Evolutionary conservation across 345 rosid species (phyloP), one percentile per base, ranked within the genome.

Genomic region (Clausena lansium): DNA sequence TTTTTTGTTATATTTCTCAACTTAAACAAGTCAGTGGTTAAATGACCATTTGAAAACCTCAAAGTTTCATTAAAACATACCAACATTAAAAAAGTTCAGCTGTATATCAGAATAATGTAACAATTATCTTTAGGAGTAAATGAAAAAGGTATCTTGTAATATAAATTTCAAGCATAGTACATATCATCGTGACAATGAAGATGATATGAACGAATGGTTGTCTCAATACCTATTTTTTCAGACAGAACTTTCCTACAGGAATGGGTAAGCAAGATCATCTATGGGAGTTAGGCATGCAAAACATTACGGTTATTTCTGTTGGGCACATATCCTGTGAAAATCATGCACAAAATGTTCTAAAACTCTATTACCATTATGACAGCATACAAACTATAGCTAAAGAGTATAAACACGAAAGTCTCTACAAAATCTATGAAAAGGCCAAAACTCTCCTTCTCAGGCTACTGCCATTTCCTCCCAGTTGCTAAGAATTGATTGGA

Each of bases 81-180:
- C 59, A 59, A 13, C 59, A 9, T 58, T 73, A 3, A 58, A 55
- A 74, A 74, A 9, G 59, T 62, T 74, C 41, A 74, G 10, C 15
- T 45, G 3, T 13, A 20, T 19, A 58, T 25, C 24, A 11, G n/a
- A 74, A 74, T 25, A 39, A 62, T 22, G 45, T 30, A 47, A 63
- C 45, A 27, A 27, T 33, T 50, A 19, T 14, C 28, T 14, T 22
- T 60, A 59, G 65, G 66, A 57, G 36, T 60, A 38, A 73, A 17
- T 73, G 4, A 36, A 58, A 57, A 13, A 59, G 4, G 20, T 28
- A 59, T 61, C 28, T 25, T 20, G 32, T 25, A 7, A 65, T 33
- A 33, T 47, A 64, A 75, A 52, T 54, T 65, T 67, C 55, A 76
- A 68, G 71, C 41, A 66, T 9, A 30, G 70, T 13, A 30, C 47